These are phyloP conservation scores for Coemansia sp. DNA, from an alignment of 192 early-diverging fungal genomes.

Conservation along the genomic window DNA sequence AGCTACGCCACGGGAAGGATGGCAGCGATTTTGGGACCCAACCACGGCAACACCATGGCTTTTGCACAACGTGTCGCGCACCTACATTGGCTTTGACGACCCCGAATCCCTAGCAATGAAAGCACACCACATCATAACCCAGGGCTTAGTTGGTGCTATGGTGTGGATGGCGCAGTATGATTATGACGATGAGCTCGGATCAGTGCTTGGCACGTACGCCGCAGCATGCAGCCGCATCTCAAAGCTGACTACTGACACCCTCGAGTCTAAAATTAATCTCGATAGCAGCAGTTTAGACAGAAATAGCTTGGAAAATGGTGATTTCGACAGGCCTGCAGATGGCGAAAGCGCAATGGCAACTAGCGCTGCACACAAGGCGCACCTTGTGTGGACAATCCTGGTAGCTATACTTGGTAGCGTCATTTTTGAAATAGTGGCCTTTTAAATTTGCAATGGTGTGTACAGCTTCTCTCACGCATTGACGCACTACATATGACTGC, in stretches of 20 bases:
- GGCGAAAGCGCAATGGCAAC: not conserved
- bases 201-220: conserved; percentile 40
- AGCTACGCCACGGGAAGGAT: conserved; percentile 42
- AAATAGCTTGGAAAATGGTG: not conserved
- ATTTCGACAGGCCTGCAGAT: not conserved
- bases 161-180: conserved; percentile 72
- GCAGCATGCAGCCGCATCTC: conserved; percentile 27
- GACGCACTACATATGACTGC: not conserved
- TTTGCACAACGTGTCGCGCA: conserved; percentile 58
- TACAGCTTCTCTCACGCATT: not conserved
- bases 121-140: conserved; percentile 52
- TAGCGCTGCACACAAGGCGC: not conserved
- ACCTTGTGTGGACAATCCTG: not conserved
- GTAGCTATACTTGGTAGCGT: not conserved
- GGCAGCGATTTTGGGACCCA: conserved; percentile 65
- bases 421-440: conserved; percentile 1
- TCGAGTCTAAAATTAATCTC: conserved; percentile 1
- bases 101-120: conserved; percentile 61
- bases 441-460: not conserved
- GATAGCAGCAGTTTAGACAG: not conserved
- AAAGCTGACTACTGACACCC: not conserved
- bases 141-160: conserved; percentile 65
- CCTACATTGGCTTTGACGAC: conserved; percentile 75
- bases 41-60: conserved; percentile 72
- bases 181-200: conserved; percentile 56